A percentile compares a stretch with the other conserved stretches of the same genome.
These are phyloP conservation scores for Nadsonia starkeyi-henricii DNA, from an alignment of 1,139 yeast species.

Conservation along the genomic window DNA sequence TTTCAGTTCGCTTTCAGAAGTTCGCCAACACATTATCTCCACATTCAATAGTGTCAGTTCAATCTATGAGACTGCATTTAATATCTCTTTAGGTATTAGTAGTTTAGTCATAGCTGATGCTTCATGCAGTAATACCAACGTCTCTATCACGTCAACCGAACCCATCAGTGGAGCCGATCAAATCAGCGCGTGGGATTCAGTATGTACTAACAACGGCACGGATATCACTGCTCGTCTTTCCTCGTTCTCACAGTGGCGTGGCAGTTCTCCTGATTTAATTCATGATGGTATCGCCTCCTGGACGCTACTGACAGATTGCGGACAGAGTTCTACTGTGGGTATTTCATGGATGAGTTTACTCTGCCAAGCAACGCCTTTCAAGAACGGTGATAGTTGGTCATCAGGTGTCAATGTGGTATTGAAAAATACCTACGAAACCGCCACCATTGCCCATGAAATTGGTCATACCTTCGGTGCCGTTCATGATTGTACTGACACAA, in stretches of 20 bases:
- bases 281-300: conserved; percentile 26
- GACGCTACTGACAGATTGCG: conserved; percentile 25
- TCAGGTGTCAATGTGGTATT: conserved; percentile 26
- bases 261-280: conserved; percentile 10
- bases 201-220: conserved; percentile 19
- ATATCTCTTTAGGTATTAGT: conserved; percentile 23
- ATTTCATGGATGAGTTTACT: conserved; percentile 28
- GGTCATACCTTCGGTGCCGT: conserved; percentile 32
- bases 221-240: conserved; percentile 16
- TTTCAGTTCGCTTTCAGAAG: conserved; percentile 19
- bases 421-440: conserved; percentile 23
- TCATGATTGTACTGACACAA: conserved; percentile 26
- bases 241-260: conserved; percentile 24
- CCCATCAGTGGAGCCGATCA: conserved; percentile 16
- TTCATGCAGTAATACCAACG: conserved; percentile 10
- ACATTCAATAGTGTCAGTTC: conserved; percentile 25
- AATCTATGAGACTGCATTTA: conserved; percentile 24
- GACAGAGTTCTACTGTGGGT: conserved; percentile 25
- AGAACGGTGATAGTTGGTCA: conserved; percentile 15
- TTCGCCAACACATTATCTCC: conserved; percentile 21
- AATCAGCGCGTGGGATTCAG: conserved; percentile 20
- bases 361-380: conserved; percentile 16
- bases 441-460: conserved; percentile 28
- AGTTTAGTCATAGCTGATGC: conserved; percentile 12
- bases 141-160: conserved; percentile 16